Evolutionary conservation across 169 alveolate genomes (phyloP).

Genomic region (Cryptosporidium tyzzeri): DNA sequence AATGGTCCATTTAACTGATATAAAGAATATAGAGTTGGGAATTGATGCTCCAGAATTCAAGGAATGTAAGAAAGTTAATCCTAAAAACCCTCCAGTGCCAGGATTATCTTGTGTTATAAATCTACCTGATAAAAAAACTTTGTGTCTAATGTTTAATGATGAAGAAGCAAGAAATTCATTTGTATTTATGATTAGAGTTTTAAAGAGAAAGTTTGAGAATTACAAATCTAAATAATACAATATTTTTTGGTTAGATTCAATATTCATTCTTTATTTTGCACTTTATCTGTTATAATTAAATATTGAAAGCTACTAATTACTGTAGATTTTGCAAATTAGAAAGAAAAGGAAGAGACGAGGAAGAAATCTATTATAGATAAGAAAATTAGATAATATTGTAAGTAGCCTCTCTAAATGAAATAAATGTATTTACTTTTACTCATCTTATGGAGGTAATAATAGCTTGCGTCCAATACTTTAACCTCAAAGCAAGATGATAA

Average conservation of each 20-base stretch:
- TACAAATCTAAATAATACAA: neutral
- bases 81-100: constrained; percentile 68
- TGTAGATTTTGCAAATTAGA: neutral
- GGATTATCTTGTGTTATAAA: constrained; percentile 61
- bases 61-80: constrained; percentile 39
- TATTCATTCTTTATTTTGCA: neutral
- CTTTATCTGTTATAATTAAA: neutral
- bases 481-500: neutral
- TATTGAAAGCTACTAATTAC: neutral
- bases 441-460: neutral
- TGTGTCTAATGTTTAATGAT: constrained; percentile 64
- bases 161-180: constrained; percentile 75
- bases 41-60: constrained; percentile 59
- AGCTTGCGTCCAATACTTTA: too few relatives aligned
- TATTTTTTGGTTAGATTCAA: neutral
- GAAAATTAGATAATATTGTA: too few relatives aligned
- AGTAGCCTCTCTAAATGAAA: too few relatives aligned
- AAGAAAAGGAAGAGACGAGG: neutral
- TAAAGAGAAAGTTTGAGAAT: constrained; percentile 68
- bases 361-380: neutral
- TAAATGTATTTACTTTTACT: too few relatives aligned
- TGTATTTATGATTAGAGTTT: constrained; percentile 69
- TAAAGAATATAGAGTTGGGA: constrained; percentile 53
- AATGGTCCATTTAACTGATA: constrained; percentile 68
- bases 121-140: constrained; percentile 63